These are phyloP conservation scores for Aegilops bicornis DNA, from an alignment of 176 grass and related monocot genomes.

Conservation along the genomic window DNA sequence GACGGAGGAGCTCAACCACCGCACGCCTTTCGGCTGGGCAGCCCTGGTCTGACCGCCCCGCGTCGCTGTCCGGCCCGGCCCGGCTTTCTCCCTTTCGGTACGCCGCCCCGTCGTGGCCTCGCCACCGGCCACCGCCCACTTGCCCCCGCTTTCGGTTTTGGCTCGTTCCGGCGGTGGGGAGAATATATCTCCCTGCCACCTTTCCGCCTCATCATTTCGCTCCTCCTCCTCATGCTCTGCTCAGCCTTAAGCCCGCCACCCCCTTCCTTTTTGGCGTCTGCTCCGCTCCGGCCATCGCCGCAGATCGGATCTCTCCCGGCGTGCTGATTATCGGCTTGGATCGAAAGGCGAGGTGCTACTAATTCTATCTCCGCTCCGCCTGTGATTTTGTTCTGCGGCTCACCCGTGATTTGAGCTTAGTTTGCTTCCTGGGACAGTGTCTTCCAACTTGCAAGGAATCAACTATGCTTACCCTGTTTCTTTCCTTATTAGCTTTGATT, in stretches of 20 bases:
- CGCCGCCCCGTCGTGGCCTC: conserved; percentile 22
- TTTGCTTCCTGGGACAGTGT: not conserved
- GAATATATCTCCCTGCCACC: conserved; percentile 38
- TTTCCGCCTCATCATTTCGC: conserved; percentile 20
- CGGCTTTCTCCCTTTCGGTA: conserved; percentile 6
- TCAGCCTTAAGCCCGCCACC: not conserved
- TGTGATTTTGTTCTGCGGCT: not conserved
- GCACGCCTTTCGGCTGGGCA: conserved; percentile 33
- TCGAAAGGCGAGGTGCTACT: not conserved
- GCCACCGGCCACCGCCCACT: conserved; percentile 16
- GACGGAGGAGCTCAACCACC: conserved; percentile 15
- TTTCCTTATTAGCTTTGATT: not conserved
- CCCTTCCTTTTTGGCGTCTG: conserved; percentile 32
- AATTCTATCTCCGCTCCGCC: not conserved
- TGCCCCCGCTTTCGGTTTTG: conserved; percentile 33
- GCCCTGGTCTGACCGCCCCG: not conserved
- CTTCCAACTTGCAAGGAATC: not conserved
- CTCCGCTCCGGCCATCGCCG: conserved; percentile 28
- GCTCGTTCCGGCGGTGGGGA: conserved; percentile 14
- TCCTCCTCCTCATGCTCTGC: not conserved
- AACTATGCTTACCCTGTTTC: not conserved
- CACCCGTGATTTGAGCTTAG: not conserved
- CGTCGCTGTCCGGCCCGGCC: conserved; percentile 33
- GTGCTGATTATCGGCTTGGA: not conserved
- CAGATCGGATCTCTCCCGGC: conserved; percentile 39